Evolutionary conservation across 495 filamentous ascomycete genomes (phyloP).

Genomic region (Hypoxylon fuscum): DNA sequence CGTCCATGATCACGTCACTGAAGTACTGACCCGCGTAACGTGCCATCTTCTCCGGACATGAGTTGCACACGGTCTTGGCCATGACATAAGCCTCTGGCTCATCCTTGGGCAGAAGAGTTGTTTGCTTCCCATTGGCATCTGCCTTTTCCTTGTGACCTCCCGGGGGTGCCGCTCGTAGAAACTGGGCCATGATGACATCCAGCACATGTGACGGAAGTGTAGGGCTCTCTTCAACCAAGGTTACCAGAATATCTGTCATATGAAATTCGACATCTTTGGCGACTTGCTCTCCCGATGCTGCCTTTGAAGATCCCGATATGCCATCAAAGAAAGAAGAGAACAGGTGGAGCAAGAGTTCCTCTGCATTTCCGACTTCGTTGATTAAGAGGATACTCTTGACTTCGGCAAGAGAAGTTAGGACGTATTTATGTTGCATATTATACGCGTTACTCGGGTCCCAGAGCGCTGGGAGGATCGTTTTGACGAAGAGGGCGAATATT

Average conservation of each 20-base stretch:
- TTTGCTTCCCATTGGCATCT: slow-evolving; percentile 65
- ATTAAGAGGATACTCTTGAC: slow-evolving; percentile 95
- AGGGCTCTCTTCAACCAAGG: slow-evolving; percentile 84
- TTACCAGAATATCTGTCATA: slow-evolving; percentile 85
- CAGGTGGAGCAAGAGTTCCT: slow-evolving; percentile 77
- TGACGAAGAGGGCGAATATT: slow-evolving; percentile 90
- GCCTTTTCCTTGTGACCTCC: slow-evolving; percentile 65
- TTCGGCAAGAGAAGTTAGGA: slow-evolving; percentile 86
- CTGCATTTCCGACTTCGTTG: slow-evolving; percentile 84
- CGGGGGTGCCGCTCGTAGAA: slow-evolving; percentile 81
- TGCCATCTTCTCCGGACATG: slow-evolving; percentile 92
- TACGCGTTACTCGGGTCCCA: slow-evolving; percentile 90
- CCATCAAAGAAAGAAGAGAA: slow-evolving; percentile 93
- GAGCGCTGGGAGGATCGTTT: slow-evolving; percentile 81
- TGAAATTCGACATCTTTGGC: slow-evolving; percentile 91
- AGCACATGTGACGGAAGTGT: slow-evolving; percentile 83
- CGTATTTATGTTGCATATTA: slow-evolving; percentile 90
- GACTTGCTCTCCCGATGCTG: slow-evolving; percentile 77
- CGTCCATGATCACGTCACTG: slow-evolving; percentile 92
- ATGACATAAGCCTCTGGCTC: slow-evolving; percentile 93
- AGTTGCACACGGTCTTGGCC: slow-evolving; percentile 92
- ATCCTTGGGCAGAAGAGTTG: slow-evolving; percentile 81
- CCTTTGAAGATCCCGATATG: slow-evolving; percentile 78
- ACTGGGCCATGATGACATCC: slow-evolving; percentile 96
- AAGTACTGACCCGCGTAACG: slow-evolving; percentile 95